Percentiles rank a stretch among this genome's conserved stretches.
phyloP scores from a whole-genome alignment of 1,284 basidiomycete genomes.

The Cerioporus squamosus region DNA sequence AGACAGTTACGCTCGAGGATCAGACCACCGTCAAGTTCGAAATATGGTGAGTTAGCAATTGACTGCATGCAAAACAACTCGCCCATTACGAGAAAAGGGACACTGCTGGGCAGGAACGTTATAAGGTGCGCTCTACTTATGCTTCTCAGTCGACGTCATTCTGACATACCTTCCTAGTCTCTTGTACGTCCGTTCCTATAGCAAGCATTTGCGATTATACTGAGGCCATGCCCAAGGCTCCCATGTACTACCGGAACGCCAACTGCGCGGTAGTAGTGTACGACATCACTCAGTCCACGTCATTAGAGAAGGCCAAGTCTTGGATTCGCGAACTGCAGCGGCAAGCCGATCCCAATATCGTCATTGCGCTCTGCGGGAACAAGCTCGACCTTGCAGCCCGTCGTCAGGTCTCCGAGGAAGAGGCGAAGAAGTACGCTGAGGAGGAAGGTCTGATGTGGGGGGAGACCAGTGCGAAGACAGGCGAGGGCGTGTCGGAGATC shows the following conservation, averaged over 20 bases:
- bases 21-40: constrained; percentile 95
- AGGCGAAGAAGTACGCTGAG: constrained; percentile 92
- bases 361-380: constrained; percentile 96
- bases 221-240: constrained; percentile 60
- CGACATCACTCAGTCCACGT: constrained; percentile 84
- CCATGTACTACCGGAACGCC: constrained; percentile 93
- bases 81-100: constrained; percentile 57
- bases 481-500: constrained; percentile 88
- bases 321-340: constrained; percentile 98
- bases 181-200: constrained; percentile 27
- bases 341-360: constrained; percentile 96
- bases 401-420: constrained; percentile 81
- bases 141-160: constrained; percentile 3
- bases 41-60: constrained; percentile 77
- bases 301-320: constrained; percentile 94
- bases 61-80: background rate
- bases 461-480: constrained; percentile 95
- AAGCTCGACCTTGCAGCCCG: constrained; percentile 87
- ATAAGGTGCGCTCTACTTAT: constrained; percentile 64
- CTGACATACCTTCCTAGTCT: constrained; percentile 27
- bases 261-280: constrained; percentile 89
- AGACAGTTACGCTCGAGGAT: constrained; percentile 91
- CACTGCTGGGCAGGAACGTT: constrained; percentile 92
- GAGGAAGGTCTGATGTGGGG: constrained; percentile 96
- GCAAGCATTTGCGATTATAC: constrained; percentile 17